These are phyloP conservation scores for Mycothermus thermophilus DNA, from an alignment of 495 filamentous ascomycete genomes.

Conservation along the genomic window DNA sequence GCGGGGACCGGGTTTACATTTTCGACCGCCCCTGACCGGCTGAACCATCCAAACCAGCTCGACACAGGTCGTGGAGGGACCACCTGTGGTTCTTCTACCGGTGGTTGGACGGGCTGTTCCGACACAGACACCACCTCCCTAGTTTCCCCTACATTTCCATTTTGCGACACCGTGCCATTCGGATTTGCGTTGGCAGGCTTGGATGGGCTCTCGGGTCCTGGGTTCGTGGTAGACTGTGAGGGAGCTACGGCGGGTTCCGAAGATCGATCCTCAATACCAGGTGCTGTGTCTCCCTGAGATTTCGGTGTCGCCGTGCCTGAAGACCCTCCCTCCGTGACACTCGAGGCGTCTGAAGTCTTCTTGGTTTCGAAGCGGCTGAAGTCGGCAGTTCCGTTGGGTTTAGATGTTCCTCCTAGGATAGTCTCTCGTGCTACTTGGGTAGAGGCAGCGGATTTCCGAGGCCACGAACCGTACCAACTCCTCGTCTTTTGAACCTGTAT, in stretches of 20 bases:
- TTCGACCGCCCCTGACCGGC: constrained; percentile 17
- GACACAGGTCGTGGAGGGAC: constrained; percentile 25
- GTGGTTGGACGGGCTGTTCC: constrained; percentile 5
- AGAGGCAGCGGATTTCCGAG: constrained; percentile 56
- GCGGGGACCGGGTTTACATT: constrained; percentile 10
- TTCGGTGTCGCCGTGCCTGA: constrained; percentile 16
- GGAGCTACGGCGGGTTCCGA: too few species aligned
- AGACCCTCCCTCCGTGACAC: constrained; percentile 9
- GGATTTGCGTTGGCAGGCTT: constrained; percentile 5
- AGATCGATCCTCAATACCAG: too few species aligned
- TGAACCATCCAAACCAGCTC: constrained; percentile 49
- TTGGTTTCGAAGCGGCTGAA: constrained; percentile 34
- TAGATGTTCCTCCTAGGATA: constrained; percentile 44
- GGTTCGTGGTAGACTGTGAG: too few species aligned
- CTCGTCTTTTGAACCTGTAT: constrained; percentile 39
- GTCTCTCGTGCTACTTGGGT: constrained; percentile 67
- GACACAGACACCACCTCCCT: not conserved
- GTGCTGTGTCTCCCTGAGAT: too few species aligned
- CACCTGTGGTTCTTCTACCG: constrained; percentile 5
- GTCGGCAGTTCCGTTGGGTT: constrained; percentile 25
- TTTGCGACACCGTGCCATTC: constrained; percentile 3
- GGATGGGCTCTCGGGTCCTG: not conserved
- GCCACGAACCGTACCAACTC: constrained; percentile 57
- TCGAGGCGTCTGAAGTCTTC: constrained; percentile 18
- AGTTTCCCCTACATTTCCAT: constrained; percentile 1